phyloP scores from a whole-genome alignment of 495 filamentous ascomycete genomes.

The Xylaria scruposa region DNA sequence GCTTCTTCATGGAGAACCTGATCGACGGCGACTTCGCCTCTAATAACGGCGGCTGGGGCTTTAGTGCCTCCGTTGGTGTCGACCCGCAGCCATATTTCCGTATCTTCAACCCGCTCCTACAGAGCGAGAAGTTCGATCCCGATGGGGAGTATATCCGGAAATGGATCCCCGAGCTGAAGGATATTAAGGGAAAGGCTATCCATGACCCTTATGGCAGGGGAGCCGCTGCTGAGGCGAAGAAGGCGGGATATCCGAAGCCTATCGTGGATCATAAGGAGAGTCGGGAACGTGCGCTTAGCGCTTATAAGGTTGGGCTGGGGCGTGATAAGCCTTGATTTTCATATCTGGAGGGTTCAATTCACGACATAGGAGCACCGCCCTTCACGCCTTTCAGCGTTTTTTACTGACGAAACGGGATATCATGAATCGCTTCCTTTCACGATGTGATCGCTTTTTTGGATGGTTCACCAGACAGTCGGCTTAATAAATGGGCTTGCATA shows the following conservation, averaged over 20 bases:
- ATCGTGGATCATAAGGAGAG: slow-evolving; percentile 76
- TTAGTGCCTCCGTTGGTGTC: slow-evolving; percentile 77
- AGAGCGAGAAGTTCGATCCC: slow-evolving; percentile 84
- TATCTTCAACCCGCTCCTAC: slow-evolving; percentile 86
- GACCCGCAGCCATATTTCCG: slow-evolving; percentile 94
- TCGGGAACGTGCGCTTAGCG: slow-evolving; percentile 68
- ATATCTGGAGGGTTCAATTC: background rate
- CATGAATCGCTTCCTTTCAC: background rate
- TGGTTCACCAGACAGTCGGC: background rate
- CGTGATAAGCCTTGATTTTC: slow-evolving; percentile 30
- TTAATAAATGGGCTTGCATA: background rate
- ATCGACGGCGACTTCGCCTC: slow-evolving; percentile 93
- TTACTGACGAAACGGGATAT: background rate
- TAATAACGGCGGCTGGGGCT: slow-evolving; percentile 95
- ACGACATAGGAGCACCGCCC: background rate
- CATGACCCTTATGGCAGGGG: slow-evolving; percentile 81
- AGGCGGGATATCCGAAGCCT: slow-evolving; percentile 73
- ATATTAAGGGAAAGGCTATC: slow-evolving; percentile 65
- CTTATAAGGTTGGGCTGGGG: slow-evolving; percentile 74
- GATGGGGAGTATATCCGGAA: slow-evolving; percentile 72
- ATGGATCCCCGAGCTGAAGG: slow-evolving; percentile 74
- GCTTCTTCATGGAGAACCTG: slow-evolving; percentile 85
- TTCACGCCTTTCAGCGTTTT: background rate
- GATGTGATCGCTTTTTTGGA: background rate
- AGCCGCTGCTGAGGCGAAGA: slow-evolving; percentile 61